Evolutionary conservation across 345 rosid genomes (phyloP).

Genomic region (Passiflora organensis): DNA sequence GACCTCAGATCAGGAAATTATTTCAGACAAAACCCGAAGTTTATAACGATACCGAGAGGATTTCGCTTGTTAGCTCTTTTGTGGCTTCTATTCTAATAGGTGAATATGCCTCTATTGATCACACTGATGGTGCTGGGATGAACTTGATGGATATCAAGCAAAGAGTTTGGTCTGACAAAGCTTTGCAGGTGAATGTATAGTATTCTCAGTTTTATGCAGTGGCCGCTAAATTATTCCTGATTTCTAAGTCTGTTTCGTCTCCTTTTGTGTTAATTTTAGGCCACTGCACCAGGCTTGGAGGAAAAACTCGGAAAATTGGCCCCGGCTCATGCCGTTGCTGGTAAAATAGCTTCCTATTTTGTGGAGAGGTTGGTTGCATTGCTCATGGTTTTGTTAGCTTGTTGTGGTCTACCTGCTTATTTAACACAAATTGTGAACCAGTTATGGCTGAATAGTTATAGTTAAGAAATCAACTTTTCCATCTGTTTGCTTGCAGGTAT

Average conservation of each 20-base stretch:
- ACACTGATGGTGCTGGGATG: conserved; percentile 95
- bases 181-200: conserved; percentile 52
- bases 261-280: conserved; percentile 38
- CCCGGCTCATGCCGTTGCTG: conserved; percentile 88
- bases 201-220: neutral
- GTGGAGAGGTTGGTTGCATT: conserved; percentile 57
- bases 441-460: no score
- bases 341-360: conserved; percentile 70
- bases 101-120: conserved; percentile 73
- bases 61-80: conserved; percentile 92
- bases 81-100: conserved; percentile 78
- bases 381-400: conserved; percentile 1
- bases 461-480: no score
- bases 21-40: conserved; percentile 38
- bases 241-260: conserved; percentile 11
- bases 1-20: conserved; percentile 80
- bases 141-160: conserved; percentile 82
- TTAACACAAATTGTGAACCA: no score
- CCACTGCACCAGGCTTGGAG: conserved; percentile 78
- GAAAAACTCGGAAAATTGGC: conserved; percentile 82
- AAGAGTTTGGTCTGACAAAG: conserved; percentile 59
- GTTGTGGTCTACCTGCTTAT: no score
- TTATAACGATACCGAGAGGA: conserved; percentile 67
- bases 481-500: no score
- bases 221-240: neutral